Evolutionary conservation across 2,329 filamentous ascomycete species (phyloP), one percentile per base, ranked within the genome.

Genomic region (Phialocephala subalpina): DNA sequence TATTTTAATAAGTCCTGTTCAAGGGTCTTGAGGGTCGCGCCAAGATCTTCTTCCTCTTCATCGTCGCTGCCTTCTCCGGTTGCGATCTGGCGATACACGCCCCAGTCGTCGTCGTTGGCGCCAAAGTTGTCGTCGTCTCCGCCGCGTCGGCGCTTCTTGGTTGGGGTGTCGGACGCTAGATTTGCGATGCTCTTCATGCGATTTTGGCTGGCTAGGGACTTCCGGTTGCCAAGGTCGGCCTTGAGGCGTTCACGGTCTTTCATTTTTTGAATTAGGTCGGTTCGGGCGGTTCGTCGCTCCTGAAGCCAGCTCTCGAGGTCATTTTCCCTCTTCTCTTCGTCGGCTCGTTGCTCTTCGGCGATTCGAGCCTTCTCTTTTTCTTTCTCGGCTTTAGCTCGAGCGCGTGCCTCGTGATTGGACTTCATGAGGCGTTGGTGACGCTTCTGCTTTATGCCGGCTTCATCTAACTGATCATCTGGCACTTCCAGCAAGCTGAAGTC

Each of bases 111-210:
- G 75, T 99, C 96, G 78, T 99, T 95, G 58, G 94, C 94, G 64
- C 96, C 96, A 76, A 99, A 99, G 67, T 93, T 94, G 77, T 99
- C 96, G 74, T 99, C 96, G 76, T 98, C 95, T 3, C 91, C 92
- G 8, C 93, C 94, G 20, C 94, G 89, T 16, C 93, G 85, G 64
- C 95, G 88, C 79, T 97, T 97, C 78, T 94, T 94, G 70, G 85
- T 83, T 0, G 95, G 94, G 6, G 88, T 90, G 78, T 99, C 96
- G 0, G 95, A 94, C 2, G 96, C 96, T 1, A 99, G 89, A 75
- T 97, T 97, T 66, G 96, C 96, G 65, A 99, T 94, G 59, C 91
- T 95, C 81, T 98, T 98, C 96, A 99, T 99, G 69, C 96, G 92
- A 80, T 97, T 97, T 79, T 98, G 95, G 64, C 92, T 96, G 9